Evolutionary conservation across 495 filamentous ascomycete genomes (phyloP), one percentile per base, ranked within the genome.

Genomic region (Polyplosphaeria fusca): DNA sequence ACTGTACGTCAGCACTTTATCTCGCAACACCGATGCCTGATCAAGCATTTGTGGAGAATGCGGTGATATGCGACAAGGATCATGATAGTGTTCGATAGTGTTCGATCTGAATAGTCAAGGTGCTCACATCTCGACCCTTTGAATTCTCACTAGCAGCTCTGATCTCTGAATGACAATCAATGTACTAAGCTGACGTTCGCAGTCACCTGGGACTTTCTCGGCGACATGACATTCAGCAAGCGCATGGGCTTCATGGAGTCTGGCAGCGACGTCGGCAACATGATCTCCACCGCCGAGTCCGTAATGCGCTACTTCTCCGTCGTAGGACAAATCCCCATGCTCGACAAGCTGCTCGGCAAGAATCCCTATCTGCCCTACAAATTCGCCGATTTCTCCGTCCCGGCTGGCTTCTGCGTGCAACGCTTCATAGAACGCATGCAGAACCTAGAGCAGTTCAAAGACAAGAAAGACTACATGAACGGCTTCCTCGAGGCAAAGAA

Each of bases 151-250:
- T n/a, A n/a, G n/a, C n/a, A n/a, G n/a, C n/a, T n/a, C n/a, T n/a
- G n/a, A n/a, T n/a, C n/a, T n/a, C n/a, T n/a, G n/a, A n/a, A n/a
- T n/a, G n/a, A n/a, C n/a, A n/a, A n/a, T n/a, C n/a, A n/a, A n/a
- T n/a, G n/a, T n/a, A 4, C 30, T 9, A 39, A 3, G 26, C 40
- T 55, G 2, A 35, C 25, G 5, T 35, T 30, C 14, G 18, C 25
- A 58, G 37, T 51, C 38, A 49, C 57, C 1, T 60, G 48, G 42
- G 49, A 60, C 26, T 42, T 60, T 23, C 20, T 54, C 1, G 42
- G 47, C 30, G 49, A 60, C 18, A 47, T 54, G 22, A 59, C 55
- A 7, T 59, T 52, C 23, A 59, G 55, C 40, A 52, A 59, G 39
- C 37, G 41, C 4, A 45, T 52, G 26, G 55, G 55, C 20, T 52